Evolutionary conservation across 164 flowering plant species (phyloP).

Genomic region (Piper longum): DNA sequence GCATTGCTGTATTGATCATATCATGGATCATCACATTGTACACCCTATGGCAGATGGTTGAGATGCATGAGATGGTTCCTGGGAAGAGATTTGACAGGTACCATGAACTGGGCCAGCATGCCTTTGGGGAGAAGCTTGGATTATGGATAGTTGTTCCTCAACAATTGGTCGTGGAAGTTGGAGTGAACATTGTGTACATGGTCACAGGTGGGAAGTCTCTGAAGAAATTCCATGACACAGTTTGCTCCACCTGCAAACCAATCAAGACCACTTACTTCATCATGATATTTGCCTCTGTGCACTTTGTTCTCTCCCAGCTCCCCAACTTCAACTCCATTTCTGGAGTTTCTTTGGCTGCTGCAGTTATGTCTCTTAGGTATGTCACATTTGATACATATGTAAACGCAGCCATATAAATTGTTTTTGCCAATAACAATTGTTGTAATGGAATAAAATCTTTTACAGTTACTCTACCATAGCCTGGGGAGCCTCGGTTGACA

Average conservation of each 20-base stretch:
- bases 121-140: slow-evolving; percentile 49
- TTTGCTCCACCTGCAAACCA: slow-evolving; percentile 19
- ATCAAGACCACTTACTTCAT: slow-evolving; percentile 49
- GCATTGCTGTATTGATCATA: slow-evolving; percentile 5
- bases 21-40: slow-evolving; percentile 55
- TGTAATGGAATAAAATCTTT: not conserved
- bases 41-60: slow-evolving; percentile 52
- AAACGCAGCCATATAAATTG: not conserved
- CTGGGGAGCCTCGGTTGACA: slow-evolving; percentile 31
- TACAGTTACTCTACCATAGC: slow-evolving; percentile 48
- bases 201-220: slow-evolving; percentile 54
- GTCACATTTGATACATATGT: not conserved
- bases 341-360: slow-evolving; percentile 48
- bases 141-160: slow-evolving; percentile 46
- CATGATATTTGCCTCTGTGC: slow-evolving; percentile 43
- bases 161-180: slow-evolving; percentile 44
- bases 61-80: slow-evolving; percentile 52
- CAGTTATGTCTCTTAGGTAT: slow-evolving; percentile 63
- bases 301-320: slow-evolving; percentile 42
- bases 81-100: slow-evolving; percentile 53
- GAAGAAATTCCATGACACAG: slow-evolving; percentile 37
- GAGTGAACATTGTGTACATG: slow-evolving; percentile 52
- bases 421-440: not conserved
- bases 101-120: slow-evolving; percentile 50
- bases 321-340: slow-evolving; percentile 58